Evolutionary conservation across 1,284 basidiomycete genomes (phyloP).

Genomic region (Cryptococcus wingfieldii): DNA sequence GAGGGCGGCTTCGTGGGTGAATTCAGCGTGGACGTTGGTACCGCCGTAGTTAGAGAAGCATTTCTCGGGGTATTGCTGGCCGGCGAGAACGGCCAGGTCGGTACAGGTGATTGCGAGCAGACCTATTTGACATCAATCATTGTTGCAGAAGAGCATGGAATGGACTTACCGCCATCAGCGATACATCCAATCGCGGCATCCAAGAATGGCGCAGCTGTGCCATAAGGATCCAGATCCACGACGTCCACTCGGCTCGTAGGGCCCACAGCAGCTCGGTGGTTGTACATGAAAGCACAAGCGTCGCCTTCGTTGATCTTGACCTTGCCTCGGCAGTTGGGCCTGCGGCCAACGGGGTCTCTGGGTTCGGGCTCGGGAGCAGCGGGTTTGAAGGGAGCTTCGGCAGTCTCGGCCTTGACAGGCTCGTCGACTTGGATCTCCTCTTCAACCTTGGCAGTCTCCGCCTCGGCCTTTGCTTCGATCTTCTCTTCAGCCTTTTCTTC

Average conservation of each 20-base stretch:
- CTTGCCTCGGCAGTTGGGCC: slow-evolving; percentile 53
- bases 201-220: slow-evolving; percentile 93
- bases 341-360: slow-evolving; percentile 33
- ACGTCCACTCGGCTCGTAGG: slow-evolving; percentile 73
- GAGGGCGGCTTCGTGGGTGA: slow-evolving; percentile 86
- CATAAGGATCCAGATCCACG: slow-evolving; percentile 96
- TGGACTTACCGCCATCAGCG: slow-evolving; percentile 68
- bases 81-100: slow-evolving; percentile 88
- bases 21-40: slow-evolving; percentile 84
- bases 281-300: slow-evolving; percentile 87
- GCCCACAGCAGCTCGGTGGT: slow-evolving; percentile 62
- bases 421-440: slow-evolving; percentile 5
- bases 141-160: neutral
- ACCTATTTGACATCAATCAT: slow-evolving; percentile 54
- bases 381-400: slow-evolving; percentile 15
- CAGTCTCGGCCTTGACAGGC: neutral
- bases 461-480: slow-evolving; percentile 2
- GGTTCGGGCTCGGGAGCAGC: slow-evolving; percentile 18
- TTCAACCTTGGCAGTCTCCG: slow-evolving; percentile 14
- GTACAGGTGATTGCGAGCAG: slow-evolving; percentile 95
- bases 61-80: slow-evolving; percentile 94
- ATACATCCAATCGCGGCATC: slow-evolving; percentile 94
- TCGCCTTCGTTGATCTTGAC: slow-evolving; percentile 84
- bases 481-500: neutral
- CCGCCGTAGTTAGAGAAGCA: slow-evolving; percentile 96